These are phyloP conservation scores for Chenopodium formosanum DNA, from an alignment of 148 eudicot genomes.

Conservation along the genomic window DNA sequence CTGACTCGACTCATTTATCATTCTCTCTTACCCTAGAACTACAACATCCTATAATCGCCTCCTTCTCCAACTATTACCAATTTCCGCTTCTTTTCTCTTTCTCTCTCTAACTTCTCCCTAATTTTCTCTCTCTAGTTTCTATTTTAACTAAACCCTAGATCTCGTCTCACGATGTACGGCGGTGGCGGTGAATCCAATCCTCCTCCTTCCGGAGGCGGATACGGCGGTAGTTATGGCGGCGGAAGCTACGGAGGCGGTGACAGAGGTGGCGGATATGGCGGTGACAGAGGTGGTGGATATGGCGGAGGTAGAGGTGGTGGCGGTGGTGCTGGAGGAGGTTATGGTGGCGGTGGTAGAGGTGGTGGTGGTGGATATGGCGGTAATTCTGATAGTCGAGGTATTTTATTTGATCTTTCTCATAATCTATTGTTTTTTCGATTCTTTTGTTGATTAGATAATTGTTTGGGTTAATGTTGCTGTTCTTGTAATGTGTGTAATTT, in stretches of 20 bases:
- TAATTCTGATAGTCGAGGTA: conserved; percentile 45
- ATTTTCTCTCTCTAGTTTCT: not conserved
- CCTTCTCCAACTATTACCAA: too few species aligned
- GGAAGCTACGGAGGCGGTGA: conserved; percentile 27
- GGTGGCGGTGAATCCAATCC: conserved; percentile 70
- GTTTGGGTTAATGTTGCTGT: not conserved
- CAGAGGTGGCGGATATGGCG: conserved; percentile 20
- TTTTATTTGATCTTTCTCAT: conserved; percentile 2
- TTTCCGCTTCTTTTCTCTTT: not conserved
- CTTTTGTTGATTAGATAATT: too few species aligned
- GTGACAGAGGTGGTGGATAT: conserved; percentile 21
- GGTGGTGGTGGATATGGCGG: conserved; percentile 56
- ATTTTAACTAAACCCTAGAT: conserved; percentile 37
- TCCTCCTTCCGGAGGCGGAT: conserved; percentile 45
- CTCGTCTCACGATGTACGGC: conserved; percentile 57
- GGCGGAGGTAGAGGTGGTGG: conserved; percentile 28
- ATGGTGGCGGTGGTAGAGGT: conserved; percentile 30
- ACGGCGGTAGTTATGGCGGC: conserved; percentile 27
- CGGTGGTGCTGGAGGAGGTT: conserved; percentile 32
- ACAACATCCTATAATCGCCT: too few species aligned
- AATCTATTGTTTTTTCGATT: not conserved
- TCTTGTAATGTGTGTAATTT: not conserved
- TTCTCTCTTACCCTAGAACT: not conserved
- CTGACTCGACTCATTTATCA: not conserved
- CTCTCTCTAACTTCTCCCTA: not conserved